Evolutionary conservation across 441 rosid genomes (phyloP).

Genomic region (Populus hybrid): DNA sequence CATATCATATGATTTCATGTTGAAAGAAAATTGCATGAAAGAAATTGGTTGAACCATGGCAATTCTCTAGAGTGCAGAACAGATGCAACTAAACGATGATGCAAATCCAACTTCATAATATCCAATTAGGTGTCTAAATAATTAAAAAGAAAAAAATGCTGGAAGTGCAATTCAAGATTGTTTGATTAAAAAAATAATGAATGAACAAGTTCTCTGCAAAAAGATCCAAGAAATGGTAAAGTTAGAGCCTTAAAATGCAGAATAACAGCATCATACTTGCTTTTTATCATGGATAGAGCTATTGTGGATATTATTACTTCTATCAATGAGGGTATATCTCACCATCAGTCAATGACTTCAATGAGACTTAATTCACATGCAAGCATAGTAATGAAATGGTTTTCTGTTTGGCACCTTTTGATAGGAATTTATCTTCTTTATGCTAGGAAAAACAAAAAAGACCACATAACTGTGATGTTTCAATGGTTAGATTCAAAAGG

Average conservation of each 20-base stretch:
- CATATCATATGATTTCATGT: neutral
- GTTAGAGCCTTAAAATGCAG: too few relatives aligned
- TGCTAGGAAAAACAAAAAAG: neutral
- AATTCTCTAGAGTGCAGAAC: too few relatives aligned
- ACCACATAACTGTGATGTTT: neutral
- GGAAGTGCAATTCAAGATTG: neutral
- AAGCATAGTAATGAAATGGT: neutral
- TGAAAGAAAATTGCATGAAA: neutral
- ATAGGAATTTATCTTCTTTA: neutral
- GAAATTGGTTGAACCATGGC: neutral
- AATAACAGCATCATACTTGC: neutral
- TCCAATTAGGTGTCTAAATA: neutral
- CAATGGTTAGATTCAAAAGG: neutral
- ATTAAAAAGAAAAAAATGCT: neutral
- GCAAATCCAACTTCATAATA: neutral
- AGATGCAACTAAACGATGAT: neutral
- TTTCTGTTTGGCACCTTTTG: neutral
- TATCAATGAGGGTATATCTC: neutral
- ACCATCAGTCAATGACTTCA: neutral
- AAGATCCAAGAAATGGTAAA: neutral
- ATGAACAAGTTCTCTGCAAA: neutral
- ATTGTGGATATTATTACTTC: neutral
- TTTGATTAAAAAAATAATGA: neutral
- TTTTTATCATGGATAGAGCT: neutral
- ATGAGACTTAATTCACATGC: neutral